A percentile compares a stretch with the other conserved stretches of the same genome.
These are phyloP conservation scores for Leptographium wingfieldii DNA, from an alignment of 2,329 filamentous ascomycete species.

Conservation along the genomic window DNA sequence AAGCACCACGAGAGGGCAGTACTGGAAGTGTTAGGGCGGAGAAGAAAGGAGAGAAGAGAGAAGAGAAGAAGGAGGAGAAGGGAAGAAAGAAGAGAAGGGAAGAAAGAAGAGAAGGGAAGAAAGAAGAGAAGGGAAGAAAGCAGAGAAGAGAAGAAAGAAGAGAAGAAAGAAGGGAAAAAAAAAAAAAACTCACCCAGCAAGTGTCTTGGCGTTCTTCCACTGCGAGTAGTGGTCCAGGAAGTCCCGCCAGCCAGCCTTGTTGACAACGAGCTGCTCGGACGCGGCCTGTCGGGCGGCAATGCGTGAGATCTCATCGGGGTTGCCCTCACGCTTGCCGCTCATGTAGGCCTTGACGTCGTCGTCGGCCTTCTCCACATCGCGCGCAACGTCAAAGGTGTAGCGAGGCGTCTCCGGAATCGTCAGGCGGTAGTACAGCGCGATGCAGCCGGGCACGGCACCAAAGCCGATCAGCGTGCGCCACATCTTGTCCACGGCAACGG, in stretches of 20 bases:
- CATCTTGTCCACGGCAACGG: constrained; percentile 72
- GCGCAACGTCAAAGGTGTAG: constrained; percentile 73
- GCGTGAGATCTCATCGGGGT: constrained; percentile 55
- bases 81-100: neutral
- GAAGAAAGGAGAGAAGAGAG: neutral
- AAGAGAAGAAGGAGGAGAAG: neutral
- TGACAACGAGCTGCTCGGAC: constrained; percentile 43
- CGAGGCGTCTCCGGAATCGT: constrained; percentile 82
- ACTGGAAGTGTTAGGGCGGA: neutral
- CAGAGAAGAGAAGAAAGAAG: neutral
- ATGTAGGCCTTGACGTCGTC: constrained; percentile 67
- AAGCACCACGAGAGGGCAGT: constrained; percentile 79
- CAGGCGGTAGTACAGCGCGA: constrained; percentile 66
- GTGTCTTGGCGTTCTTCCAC: constrained; percentile 58
- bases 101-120: neutral
- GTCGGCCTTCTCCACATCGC: constrained; percentile 60
- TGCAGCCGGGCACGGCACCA: constrained; percentile 65
- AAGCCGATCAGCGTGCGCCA: constrained; percentile 74
- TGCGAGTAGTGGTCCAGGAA: constrained; percentile 59
- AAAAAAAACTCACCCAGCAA: constrained; percentile 13
- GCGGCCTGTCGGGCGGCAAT: constrained; percentile 42
- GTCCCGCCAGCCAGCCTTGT: constrained; percentile 60
- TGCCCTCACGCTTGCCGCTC: constrained; percentile 46
- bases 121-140: too few relatives aligned
- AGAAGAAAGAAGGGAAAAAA: too few relatives aligned